A percentile compares a stretch with the other conserved stretches of the same genome.
Conservation (phyloP, 106 monocot species). For the Acorus gramineus region DNA sequence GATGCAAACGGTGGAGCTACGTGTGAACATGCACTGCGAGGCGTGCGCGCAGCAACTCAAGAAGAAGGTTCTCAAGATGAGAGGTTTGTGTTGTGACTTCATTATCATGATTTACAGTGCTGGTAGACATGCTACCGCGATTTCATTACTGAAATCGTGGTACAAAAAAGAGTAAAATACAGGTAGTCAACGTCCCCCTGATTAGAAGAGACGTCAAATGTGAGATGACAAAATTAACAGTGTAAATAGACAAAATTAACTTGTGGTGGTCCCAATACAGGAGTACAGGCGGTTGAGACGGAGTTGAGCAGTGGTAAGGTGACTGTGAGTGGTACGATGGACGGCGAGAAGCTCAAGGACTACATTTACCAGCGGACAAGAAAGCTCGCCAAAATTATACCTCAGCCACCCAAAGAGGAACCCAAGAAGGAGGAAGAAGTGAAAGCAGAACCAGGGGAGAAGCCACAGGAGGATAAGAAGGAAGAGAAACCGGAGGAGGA, state of each 20-base stretch:
- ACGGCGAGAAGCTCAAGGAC: slow-evolving; percentile 47
- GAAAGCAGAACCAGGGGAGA: slow-evolving; percentile 3
- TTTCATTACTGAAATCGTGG: not conserved
- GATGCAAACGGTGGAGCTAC: slow-evolving; percentile 54
- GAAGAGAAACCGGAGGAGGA: slow-evolving; percentile 11
- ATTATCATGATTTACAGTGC: not conserved
- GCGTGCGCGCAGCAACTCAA: slow-evolving; percentile 80
- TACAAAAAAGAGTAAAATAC: too few species aligned
- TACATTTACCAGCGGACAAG: slow-evolving; percentile 65
- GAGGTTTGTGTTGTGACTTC: slow-evolving; percentile 25
- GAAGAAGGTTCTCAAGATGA: slow-evolving; percentile 71
- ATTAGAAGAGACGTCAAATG: not conserved
- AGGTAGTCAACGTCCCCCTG: not conserved
- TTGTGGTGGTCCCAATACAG: slow-evolving; percentile 16
- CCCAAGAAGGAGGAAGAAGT: slow-evolving; percentile 28
- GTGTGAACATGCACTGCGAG: slow-evolving; percentile 94
- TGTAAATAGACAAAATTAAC: not conserved
- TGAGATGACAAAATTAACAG: not conserved
- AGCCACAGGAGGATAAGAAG: slow-evolving; percentile 14
- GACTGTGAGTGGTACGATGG: slow-evolving; percentile 69
- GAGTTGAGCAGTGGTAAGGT: slow-evolving; percentile 51
- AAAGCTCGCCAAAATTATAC: slow-evolving; percentile 57
- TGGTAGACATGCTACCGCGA: not conserved
- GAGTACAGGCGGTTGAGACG: slow-evolving; percentile 72
- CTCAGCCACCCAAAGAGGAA: slow-evolving; percentile 44